These are phyloP conservation scores for Blastobotrys raffinosifermentans DNA, from an alignment of 1,139 yeast species.

Conservation along the genomic window DNA sequence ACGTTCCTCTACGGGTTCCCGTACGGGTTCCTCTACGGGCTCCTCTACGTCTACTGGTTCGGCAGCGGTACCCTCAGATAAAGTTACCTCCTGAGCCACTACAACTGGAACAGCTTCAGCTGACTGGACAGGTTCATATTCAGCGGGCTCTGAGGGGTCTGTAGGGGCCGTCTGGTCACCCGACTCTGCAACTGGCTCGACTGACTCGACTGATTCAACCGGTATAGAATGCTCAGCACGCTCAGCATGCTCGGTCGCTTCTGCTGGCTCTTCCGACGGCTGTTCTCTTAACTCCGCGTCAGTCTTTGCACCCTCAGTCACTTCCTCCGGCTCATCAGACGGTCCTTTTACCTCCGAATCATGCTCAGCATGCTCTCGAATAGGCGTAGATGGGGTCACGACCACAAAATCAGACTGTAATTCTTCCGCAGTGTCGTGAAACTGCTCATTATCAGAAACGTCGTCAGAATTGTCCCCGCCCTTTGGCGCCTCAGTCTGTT, in stretches of 20 bases:
- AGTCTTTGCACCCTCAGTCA: neutral
- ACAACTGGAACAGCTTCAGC: no score
- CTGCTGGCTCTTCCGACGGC: neutral
- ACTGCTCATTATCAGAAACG: neutral
- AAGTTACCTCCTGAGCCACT: no score
- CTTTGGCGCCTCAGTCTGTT: neutral
- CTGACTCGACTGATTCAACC: no score
- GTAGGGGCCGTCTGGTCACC: no score
- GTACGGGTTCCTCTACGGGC: no score
- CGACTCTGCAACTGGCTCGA: no score
- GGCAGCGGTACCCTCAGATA: no score
- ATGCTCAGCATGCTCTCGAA: neutral
- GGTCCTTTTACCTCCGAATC: neutral
- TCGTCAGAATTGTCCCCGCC: neutral
- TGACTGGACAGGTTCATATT: no score
- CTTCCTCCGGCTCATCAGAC: neutral
- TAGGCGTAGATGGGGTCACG: conserved; percentile 1
- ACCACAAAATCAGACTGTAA: neutral
- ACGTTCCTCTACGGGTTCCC: no score
- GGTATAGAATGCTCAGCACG: no score
- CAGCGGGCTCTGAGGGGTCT: no score
- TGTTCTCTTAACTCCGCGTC: neutral
- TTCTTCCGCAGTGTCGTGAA: neutral
- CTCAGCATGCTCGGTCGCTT: neutral
- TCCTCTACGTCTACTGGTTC: no score